Conservation (phyloP, 2,329 filamentous ascomycete genomes). For the Aspergillus chevalieri region DNA sequence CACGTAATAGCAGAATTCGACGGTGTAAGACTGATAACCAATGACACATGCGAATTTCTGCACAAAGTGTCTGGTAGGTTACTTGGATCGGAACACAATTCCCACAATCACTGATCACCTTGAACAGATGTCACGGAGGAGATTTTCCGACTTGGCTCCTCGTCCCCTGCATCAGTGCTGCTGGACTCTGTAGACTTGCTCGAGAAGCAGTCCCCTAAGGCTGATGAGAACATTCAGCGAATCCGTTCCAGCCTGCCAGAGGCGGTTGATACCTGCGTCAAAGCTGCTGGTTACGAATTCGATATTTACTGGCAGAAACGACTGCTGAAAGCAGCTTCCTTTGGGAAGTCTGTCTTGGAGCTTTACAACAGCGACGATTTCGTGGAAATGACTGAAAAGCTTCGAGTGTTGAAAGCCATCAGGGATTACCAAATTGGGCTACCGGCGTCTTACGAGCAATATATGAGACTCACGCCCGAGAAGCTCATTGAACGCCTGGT, state of each 20-base stretch:
- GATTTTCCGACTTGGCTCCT: slow-evolving; percentile 82
- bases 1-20: slow-evolving; percentile 84
- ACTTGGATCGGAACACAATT: slow-evolving; percentile 31
- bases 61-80: slow-evolving; percentile 69
- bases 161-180: slow-evolving; percentile 83
- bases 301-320: slow-evolving; percentile 90
- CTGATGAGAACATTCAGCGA: slow-evolving; percentile 93
- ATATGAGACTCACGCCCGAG: slow-evolving; percentile 81
- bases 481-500: slow-evolving; percentile 79
- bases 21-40: slow-evolving; percentile 83
- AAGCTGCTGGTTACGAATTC: slow-evolving; percentile 88
- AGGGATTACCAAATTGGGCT: slow-evolving; percentile 87
- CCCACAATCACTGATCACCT: background rate
- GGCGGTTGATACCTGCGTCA: slow-evolving; percentile 88
- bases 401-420: slow-evolving; percentile 87
- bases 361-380: slow-evolving; percentile 98
- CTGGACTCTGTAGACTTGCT: slow-evolving; percentile 87
- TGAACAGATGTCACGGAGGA: slow-evolving; percentile 66
- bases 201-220: slow-evolving; percentile 90
- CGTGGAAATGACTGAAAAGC: slow-evolving; percentile 92
- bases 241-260: slow-evolving; percentile 83
- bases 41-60: slow-evolving; percentile 94
- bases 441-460: slow-evolving; percentile 89
- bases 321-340: slow-evolving; percentile 90
- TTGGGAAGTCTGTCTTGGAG: slow-evolving; percentile 94